Base-by-base conservation (phyloP, 225 moss, liverwort and hornwort species). In the Physcomitrium patens region DNA sequence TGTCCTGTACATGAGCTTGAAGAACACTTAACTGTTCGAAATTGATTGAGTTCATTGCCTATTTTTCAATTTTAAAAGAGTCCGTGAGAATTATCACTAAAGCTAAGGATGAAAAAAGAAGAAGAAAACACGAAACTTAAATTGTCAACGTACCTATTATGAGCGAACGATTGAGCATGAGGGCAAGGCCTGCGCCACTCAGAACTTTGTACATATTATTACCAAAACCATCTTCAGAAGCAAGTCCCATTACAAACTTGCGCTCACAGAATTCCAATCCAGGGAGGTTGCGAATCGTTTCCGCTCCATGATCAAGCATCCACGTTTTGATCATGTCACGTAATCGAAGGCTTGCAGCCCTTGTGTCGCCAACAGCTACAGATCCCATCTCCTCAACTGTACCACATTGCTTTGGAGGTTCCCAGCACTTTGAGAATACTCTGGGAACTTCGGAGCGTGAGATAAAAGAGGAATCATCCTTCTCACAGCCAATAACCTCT, bases 111-210 rank as follows among this genome's bases (percentile, higher is more conserved):
- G 31, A 24, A 24, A 24, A 24, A 24, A 24, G 31, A 4, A 37
- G 31, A 37, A 37, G 31, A 4, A 37, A 7, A 37, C 7, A 7
- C 5, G 5, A 1, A 37, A 37, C 31, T 37, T 37, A 37, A 37
- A 37, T 37, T 37, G 31, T 37, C 5, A 4, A 31, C 0, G 12
- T 70, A 87, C 90, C 87, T 73, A 94, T 79, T 26, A 94, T 91
- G 27, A 94, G 85, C 47, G 93, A 94, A 12, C 93, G 86, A 71
- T 94, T 94, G 71, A 94, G 90, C 73, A 94, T 91, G 31, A 94
- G 69, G 26, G 86, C 88, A 61, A 94, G 88, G 8, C 90, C 93
- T 3, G 91, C 90, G 42, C 89, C 83, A 48, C 91, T 86, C 43
- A 94, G 86, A 60, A 94, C 67, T 81, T 89, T 94, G 77, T 94